Evolutionary conservation across 805 yeast genomes (phyloP).

Genomic region (Wickerhamomyces rabaulensis): DNA sequence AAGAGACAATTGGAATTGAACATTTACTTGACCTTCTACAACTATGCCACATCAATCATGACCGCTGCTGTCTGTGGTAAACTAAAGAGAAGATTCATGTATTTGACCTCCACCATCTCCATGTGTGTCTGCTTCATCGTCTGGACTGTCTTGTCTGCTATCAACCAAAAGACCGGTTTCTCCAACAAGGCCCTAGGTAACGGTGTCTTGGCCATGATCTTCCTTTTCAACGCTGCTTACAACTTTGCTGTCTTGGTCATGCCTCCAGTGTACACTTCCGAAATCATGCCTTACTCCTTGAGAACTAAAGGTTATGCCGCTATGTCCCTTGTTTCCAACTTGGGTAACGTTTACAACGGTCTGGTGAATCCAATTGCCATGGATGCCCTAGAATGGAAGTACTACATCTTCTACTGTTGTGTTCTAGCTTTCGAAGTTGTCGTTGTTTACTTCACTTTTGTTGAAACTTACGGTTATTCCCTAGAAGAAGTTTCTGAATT

Average conservation of each 20-base stretch:
- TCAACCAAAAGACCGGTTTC: conserved; percentile 36
- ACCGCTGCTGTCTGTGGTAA: conserved; percentile 26
- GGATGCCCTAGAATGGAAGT: conserved; percentile 31
- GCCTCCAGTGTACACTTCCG: conserved; percentile 43
- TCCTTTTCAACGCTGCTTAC: conserved; percentile 39
- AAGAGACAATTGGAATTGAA: conserved; percentile 42
- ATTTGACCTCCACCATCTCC: conserved; percentile 29
- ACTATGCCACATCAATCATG: conserved; percentile 31
- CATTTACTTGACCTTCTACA: conserved; percentile 45
- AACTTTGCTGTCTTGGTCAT: conserved; percentile 37
- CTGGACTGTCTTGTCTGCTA: conserved; percentile 44
- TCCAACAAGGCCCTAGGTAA: conserved; percentile 34
- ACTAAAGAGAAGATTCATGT: conserved; percentile 31
- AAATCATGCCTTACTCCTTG: conserved; percentile 29
- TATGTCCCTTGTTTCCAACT: conserved; percentile 1
- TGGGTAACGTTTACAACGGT: conserved; percentile 25
- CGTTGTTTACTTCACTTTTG: conserved; percentile 28
- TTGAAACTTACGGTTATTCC: conserved; percentile 34
- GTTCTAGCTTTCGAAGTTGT: conserved; percentile 25
- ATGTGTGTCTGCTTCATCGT: conserved; percentile 35
- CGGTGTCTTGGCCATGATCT: conserved; percentile 48
- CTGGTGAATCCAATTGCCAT: conserved; percentile 34
- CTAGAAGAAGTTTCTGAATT: conserved; percentile 33
- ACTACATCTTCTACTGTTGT: conserved; percentile 32
- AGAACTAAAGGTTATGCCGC: conserved; percentile 26